Percentiles rank a stretch among this genome's conserved stretches.
phyloP scores from a whole-genome alignment of 2,329 filamentous ascomycete genomes.

The Capronia americana region DNA sequence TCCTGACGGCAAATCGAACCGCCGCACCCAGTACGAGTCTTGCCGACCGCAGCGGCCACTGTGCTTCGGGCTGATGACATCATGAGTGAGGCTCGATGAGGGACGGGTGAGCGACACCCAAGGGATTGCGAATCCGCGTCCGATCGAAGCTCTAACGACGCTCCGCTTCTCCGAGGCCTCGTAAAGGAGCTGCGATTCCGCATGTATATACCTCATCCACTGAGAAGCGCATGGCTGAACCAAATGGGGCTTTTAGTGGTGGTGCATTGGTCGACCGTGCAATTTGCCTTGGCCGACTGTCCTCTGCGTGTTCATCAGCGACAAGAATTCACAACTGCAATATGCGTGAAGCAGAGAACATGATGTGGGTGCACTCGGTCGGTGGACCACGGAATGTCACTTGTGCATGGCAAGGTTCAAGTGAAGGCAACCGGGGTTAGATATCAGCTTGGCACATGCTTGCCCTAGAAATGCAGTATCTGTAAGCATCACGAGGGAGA shows the following conservation, averaged over 20 bases:
- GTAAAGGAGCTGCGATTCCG: not conserved
- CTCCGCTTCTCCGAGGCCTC: not conserved
- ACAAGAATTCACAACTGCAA: not conserved
- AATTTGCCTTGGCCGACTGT: too few species aligned
- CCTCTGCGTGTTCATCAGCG: not conserved
- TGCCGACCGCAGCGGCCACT: not conserved
- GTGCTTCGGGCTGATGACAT: not conserved
- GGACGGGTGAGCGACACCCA: too few species aligned
- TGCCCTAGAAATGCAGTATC: not conserved
- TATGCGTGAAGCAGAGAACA: not conserved
- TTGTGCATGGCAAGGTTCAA: not conserved
- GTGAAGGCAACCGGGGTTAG: not conserved
- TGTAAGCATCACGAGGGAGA: slow-evolving; percentile 7
- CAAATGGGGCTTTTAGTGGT: not conserved
- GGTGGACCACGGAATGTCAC: not conserved
- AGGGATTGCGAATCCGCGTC: not conserved
- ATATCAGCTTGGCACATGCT: not conserved
- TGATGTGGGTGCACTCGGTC: not conserved
- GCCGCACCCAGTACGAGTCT: not conserved
- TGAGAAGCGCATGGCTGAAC: not conserved
- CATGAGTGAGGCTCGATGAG: not conserved
- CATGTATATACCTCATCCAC: not conserved
- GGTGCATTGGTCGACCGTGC: not conserved
- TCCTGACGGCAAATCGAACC: not conserved
- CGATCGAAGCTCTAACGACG: not conserved